These are phyloP conservation scores for Ascochyta lentis DNA, from an alignment of 2,329 filamentous ascomycete genomes.

Conservation along the genomic window DNA sequence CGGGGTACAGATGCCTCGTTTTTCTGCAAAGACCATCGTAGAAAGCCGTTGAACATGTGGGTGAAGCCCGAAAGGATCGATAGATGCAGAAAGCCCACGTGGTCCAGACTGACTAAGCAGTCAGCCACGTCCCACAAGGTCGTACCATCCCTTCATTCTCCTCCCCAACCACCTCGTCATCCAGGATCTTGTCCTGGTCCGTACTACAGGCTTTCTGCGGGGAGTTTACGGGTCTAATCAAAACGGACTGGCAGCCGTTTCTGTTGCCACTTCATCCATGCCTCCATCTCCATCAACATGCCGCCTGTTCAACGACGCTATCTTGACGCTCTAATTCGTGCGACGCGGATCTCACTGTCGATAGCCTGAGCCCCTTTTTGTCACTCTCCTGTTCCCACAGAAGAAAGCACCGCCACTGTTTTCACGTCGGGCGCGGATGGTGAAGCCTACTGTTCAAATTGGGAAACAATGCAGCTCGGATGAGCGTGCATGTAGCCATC, in stretches of 20 bases:
- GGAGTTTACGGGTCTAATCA: constrained; percentile 23
- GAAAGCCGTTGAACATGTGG: constrained; percentile 9
- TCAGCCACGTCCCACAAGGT: constrained; percentile 25
- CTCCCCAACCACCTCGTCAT: constrained; percentile 29
- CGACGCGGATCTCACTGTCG: constrained; percentile 14
- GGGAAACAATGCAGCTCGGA: constrained; percentile 8
- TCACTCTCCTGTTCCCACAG: background rate
- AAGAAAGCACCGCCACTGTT: background rate
- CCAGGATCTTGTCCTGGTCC: constrained; percentile 23
- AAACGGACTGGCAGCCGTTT: constrained; percentile 34
- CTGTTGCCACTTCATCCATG: constrained; percentile 26
- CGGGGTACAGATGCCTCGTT: background rate
- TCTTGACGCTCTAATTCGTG: constrained; percentile 18
- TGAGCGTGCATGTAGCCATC: constrained; percentile 6
- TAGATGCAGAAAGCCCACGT: constrained; percentile 29
- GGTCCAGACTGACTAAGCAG: constrained; percentile 19
- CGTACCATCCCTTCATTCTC: constrained; percentile 27
- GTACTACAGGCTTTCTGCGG: constrained; percentile 29
- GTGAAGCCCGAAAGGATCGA: constrained; percentile 7
- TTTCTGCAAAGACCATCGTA: background rate
- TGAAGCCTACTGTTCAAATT: constrained; percentile 2
- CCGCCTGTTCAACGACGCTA: constrained; percentile 23
- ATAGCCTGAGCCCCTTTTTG: constrained; percentile 2
- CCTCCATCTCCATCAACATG: constrained; percentile 21
- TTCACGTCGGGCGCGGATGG: background rate